A percentile compares a stretch with the other conserved stretches of the same genome.
Evolutionary conservation across 257 asterid species (phyloP).

Genomic region (Galeopsis tetrahit): DNA sequence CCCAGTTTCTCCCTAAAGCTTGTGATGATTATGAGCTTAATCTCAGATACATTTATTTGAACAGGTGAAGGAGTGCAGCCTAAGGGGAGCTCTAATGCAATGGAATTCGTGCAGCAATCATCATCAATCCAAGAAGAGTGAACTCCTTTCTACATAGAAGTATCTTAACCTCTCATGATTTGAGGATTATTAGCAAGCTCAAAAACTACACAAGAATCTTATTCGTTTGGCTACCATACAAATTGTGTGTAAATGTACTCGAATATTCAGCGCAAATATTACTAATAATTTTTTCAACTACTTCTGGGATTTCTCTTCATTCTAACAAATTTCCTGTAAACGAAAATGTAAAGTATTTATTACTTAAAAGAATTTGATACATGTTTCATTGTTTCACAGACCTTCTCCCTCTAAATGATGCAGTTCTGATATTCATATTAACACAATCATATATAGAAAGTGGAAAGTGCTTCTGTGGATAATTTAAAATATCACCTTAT

Average conservation of each 20-base stretch:
- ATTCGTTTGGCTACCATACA: slow-evolving; percentile 2
- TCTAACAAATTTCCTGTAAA: not conserved
- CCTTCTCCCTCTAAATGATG: no score
- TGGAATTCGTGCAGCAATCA: slow-evolving; percentile 18
- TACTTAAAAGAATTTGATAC: not conserved
- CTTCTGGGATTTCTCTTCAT: not conserved
- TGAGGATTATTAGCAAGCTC: not conserved
- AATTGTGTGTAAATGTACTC: slow-evolving; percentile 31
- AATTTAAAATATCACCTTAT: no score
- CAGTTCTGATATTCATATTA: no score
- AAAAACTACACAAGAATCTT: not conserved
- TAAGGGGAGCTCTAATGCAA: slow-evolving; percentile 45
- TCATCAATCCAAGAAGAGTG: slow-evolving; percentile 26
- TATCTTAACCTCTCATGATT: slow-evolving; percentile 12
- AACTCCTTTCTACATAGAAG: slow-evolving; percentile 16
- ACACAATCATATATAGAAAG: no score
- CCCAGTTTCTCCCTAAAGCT: not conserved
- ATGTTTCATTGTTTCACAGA: not conserved
- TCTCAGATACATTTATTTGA: not conserved
- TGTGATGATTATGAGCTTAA: not conserved
- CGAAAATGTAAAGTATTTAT: not conserved
- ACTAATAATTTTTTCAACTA: not conserved
- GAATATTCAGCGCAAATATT: not conserved
- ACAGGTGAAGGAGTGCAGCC: slow-evolving; percentile 59
- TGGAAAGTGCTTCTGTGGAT: no score